Base-by-base conservation (phyloP, 2,329 filamentous ascomycete species). In the Alternaria sp. region DNA sequence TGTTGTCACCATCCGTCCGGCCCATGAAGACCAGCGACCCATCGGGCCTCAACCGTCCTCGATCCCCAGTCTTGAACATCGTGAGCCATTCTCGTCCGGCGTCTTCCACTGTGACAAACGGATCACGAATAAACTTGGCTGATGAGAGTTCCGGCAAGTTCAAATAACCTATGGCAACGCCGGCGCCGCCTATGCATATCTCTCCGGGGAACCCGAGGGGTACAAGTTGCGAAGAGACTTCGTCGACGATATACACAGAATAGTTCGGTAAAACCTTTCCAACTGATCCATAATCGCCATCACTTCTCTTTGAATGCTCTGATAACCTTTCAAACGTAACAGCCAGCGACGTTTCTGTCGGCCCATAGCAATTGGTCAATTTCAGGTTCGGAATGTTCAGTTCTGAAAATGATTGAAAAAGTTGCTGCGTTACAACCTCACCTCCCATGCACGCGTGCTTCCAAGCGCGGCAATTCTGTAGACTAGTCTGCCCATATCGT, bases 11-110 rank as follows among this genome's bases (percentile, higher is more conserved):
- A 10, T 33, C 51, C 1, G 62, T 52, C 0, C 68, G 53, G 6
- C 64, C 59, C 7, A 54, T 3, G 49, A 74, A 45, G 0, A 83
- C 54, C 0, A 68, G 57, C 2, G 29, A 4, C 0, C 81, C 80
- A 33, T 81, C 73, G 0, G 56, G 21, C 0, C 50, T 44, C 14
- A 82, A 62, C 0, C 70, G 67, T 0, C 78, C 81, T 8, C 56
- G 60, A 54, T 83, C 81, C 0, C 80, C 80, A 10, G 77, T 79
- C 3, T 69, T 68, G 60, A 80, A 77, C 56, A 80, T 71, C 3
- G 33, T 63, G 0, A 17, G 17, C 17, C 17, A 17, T 17, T 17
- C 17, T 17, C 17, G 17, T 17, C 2, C 17, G 17, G 17, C 17
- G 17, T 17, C 17, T 17, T 17, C 17, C 17, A 17, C 17, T 17